Percentiles rank a stretch among this genome's conserved stretches.
These are phyloP conservation scores for Ustilago sp. DNA, from an alignment of 1,284 basidiomycete species.

Conservation along the genomic window DNA sequence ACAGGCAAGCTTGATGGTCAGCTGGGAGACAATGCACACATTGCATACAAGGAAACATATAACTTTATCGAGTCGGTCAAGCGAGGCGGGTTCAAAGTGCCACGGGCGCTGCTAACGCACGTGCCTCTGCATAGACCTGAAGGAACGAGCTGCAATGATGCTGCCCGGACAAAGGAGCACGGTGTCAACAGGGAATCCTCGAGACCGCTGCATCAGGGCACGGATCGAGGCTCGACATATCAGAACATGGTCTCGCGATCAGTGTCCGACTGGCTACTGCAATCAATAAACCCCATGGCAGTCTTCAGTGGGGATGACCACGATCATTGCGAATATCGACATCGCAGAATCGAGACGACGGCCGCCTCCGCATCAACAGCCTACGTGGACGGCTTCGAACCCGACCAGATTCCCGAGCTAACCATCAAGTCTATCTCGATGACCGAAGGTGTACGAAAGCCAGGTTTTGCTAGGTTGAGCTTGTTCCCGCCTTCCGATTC, in stretches of 20 bases:
- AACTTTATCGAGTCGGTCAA: conserved; percentile 47
- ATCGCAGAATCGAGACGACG: conserved; percentile 15
- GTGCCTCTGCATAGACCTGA: conserved; percentile 52
- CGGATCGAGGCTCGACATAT: conserved; percentile 54
- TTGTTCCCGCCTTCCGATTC: conserved; percentile 25
- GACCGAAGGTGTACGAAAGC: conserved; percentile 57
- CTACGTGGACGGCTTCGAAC: conserved; percentile 30
- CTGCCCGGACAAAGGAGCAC: conserved; percentile 31
- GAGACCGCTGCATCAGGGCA: conserved; percentile 51
- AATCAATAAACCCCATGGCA: conserved; percentile 38
- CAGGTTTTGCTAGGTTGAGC: conserved; percentile 58
- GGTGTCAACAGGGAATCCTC: conserved; percentile 47
- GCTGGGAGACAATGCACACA: conserved; percentile 42
- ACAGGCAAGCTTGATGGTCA: conserved; percentile 39
- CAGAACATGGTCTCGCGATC: conserved; percentile 54
- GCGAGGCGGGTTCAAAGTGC: conserved; percentile 17
- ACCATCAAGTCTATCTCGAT: conserved; percentile 64
- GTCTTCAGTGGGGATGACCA: conserved; percentile 65
- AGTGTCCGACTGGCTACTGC: conserved; percentile 51
- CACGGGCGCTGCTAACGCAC: conserved; percentile 58
- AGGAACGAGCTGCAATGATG: conserved; percentile 40
- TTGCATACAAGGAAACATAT: conserved; percentile 39
- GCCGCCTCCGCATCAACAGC: background rate
- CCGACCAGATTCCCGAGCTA: conserved; percentile 49
- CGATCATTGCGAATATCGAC: conserved; percentile 62